Base-by-base conservation (phyloP, 2,329 filamentous ascomycete genomes). In the Alternaria sp. region DNA sequence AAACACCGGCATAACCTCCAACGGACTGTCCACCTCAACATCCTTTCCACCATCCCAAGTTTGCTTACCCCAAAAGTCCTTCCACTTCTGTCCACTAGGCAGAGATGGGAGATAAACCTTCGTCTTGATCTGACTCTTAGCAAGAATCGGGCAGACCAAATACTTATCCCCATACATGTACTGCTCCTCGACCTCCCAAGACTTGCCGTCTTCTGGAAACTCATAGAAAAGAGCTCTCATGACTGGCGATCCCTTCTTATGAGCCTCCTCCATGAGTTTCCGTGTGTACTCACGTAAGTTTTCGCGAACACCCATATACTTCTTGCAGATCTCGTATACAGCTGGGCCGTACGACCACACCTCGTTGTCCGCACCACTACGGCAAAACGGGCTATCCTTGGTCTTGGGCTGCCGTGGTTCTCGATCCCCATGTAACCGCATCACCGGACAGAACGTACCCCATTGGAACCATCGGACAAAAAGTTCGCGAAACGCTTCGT, bases 401-500 rank as follows among this genome's bases (percentile, higher is more conserved):
- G 72, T 76, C 72, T 84, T 65, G 57, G 81, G 72, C 75, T 86
- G 78, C 65, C 83, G 82, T 0, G 89, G 89, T 71, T 89, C 87
- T 0, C 89, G 83, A 69, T 90, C 86, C 6, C 89, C 89, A 66
- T 91, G 89, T 0, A 90, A 80, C 3, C 89, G 79, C 84, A 91
- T 89, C 1, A 91, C 88, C 0, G 89, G 89, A 58, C 87, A 89
- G 69, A 89, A 90, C 0, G 87, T 79, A 0, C 85, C 88, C 87
- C 88, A 91, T 68, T 90, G 88, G 73, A 91, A 91, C 89, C 89
- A 91, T 2, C 89, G 79, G 1, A 87, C 84, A 59, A 90, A 87
- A 0, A 91, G 77, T 69, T 91, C 89, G 8, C 87, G 81, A 74
- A 90, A 91, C 0, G 68, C 79, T 2, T 79, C 75, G 48, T 89